phyloP scores from a whole-genome alignment of 805 yeast species.

The Candida insectorum region DNA sequence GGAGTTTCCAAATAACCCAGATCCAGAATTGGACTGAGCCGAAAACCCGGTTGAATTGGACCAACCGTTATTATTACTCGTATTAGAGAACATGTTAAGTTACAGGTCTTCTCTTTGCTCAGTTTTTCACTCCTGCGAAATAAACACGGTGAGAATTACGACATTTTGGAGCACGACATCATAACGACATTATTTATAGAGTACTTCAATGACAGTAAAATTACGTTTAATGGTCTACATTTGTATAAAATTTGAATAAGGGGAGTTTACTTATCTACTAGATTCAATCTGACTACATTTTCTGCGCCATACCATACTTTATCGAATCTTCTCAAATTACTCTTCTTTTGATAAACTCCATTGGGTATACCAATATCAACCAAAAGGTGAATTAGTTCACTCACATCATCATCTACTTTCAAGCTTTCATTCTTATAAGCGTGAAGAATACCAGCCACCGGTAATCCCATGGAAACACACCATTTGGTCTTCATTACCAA shows the following conservation, averaged over 20 bases:
- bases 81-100: neutral
- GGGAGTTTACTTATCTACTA: too few species aligned
- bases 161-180: too few species aligned
- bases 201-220: too few species aligned
- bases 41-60: conserved; percentile 8
- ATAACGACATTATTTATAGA: too few species aligned
- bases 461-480: conserved; percentile 71
- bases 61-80: conserved; percentile 4
- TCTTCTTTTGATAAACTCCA: conserved; percentile 42
- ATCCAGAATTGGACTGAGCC: neutral
- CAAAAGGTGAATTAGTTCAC: conserved; percentile 55
- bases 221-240: neutral
- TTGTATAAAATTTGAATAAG: neutral
- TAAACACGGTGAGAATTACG: too few species aligned
- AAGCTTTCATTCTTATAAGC: conserved; percentile 56
- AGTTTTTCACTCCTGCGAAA: too few species aligned
- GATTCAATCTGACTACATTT: conserved; percentile 16
- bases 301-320: conserved; percentile 44
- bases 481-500: conserved; percentile 47
- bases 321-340: conserved; percentile 42
- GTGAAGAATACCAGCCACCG: conserved; percentile 58
- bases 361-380: conserved; percentile 72
- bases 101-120: too few species aligned
- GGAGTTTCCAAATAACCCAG: conserved; percentile 19
- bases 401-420: conserved; percentile 30